Conservation (phyloP, 108 stramenopile species). For the Nitzschia sp. region DNA sequence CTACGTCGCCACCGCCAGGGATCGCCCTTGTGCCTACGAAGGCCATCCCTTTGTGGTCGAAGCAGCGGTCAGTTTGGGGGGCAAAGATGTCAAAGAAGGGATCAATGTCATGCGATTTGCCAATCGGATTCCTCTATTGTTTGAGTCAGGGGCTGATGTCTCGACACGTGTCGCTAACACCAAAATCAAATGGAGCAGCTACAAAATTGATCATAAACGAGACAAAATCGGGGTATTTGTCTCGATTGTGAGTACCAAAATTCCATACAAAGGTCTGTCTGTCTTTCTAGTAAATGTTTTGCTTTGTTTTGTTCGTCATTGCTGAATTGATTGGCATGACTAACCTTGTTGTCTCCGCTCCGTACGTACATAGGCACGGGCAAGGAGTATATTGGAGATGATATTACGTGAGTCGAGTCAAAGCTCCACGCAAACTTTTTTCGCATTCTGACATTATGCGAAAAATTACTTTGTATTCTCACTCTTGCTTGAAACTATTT, state of each 20-base stretch:
- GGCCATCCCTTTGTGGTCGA: constrained; percentile 98
- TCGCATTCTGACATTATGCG: no score
- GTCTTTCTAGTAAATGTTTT: no score
- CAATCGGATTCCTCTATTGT: constrained; percentile 96
- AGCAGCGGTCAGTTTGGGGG: constrained; percentile 95
- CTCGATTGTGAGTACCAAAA: constrained; percentile 93
- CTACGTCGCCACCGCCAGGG: constrained; percentile 77
- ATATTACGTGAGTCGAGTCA: no score
- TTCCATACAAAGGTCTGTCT: constrained; percentile 99
- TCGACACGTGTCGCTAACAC: constrained; percentile 85
- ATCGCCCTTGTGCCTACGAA: constrained; percentile 78
- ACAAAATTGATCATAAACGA: constrained; percentile 95
- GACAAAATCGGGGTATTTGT: constrained; percentile 96
- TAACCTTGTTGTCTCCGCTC: no score
- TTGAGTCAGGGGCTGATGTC: constrained; percentile 96
- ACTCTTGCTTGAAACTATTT: no score
- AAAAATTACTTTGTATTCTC: no score
- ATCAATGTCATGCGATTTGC: constrained; percentile 95
- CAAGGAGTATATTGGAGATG: constrained; percentile 94
- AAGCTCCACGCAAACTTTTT: no score
- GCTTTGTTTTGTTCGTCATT: no score
- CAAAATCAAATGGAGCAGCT: constrained; percentile 89
- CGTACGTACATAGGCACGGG: no score
- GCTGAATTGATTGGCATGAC: no score
- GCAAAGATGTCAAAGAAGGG: constrained; percentile 88